Conservation (phyloP, 1,284 basidiomycete genomes). For the Trametes versicolor region DNA sequence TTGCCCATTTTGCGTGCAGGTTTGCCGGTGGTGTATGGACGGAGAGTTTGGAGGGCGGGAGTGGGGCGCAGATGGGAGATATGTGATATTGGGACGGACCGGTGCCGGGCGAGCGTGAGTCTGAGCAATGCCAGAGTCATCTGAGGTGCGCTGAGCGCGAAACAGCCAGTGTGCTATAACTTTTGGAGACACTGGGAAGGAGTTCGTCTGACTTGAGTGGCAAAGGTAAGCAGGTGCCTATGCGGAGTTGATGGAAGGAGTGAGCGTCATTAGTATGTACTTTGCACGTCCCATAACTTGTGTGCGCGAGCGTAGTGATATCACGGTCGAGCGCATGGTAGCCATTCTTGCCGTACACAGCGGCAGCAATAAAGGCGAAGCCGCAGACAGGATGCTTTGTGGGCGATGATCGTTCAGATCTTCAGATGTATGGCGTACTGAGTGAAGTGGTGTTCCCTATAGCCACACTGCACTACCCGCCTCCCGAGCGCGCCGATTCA, state of each 20-base stretch:
- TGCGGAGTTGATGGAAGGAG: background rate
- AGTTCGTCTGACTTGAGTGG: no score
- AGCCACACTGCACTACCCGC: no score
- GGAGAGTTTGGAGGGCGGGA: background rate
- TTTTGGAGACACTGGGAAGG: no score
- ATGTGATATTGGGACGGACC: conserved; percentile 13
- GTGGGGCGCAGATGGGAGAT: conserved; percentile 2
- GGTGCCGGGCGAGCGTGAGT: conserved; percentile 18
- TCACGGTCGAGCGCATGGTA: no score
- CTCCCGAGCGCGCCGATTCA: no score
- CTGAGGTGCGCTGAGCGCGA: background rate
- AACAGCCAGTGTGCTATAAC: no score
- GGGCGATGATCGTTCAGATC: conserved; percentile 9
- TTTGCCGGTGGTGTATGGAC: conserved; percentile 3
- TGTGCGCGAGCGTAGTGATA: no score
- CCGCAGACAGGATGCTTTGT: background rate
- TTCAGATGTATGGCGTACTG: background rate
- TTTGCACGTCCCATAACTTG: no score
- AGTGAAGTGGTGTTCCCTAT: no score
- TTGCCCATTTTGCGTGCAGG: conserved; percentile 43
- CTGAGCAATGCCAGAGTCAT: conserved; percentile 16
- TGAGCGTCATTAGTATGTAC: background rate
- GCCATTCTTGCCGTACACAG: background rate
- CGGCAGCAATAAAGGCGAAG: no score
- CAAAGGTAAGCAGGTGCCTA: background rate